Evolutionary conservation across 1,284 basidiomycete genomes (phyloP), one percentile per base, ranked within the genome.

Genomic region (Puccinia horiana): DNA sequence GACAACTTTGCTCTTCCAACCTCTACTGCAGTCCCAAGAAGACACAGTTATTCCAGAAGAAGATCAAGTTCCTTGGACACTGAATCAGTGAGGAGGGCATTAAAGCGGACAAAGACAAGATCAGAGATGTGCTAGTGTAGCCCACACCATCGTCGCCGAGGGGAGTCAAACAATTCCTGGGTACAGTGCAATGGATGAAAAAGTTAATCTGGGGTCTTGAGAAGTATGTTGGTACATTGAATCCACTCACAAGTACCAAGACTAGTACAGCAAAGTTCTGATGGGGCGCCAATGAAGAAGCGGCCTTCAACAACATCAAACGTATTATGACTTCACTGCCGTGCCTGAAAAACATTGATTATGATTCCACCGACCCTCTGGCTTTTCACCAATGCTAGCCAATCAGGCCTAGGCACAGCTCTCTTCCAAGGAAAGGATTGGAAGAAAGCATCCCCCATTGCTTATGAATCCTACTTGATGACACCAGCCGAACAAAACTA

Each of bases 271-370:
- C n/a, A 18, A 40, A 67, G 2, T 76, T 76, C 29, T 29, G 44
- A 1, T 83, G 83, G 83, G 26, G 29, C 14, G 69, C 12, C 0
- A 32, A 49, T 23, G 63, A 83, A 65, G 78, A 83, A 16, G 4
- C 11, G 6, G 77, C 72, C 1, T 84, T 90, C 69, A 83, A 88
- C 0, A 83, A 83, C 0, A 88, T 90, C 56, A 89, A 90, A 75
- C 0, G 16, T 87, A 0, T n/a, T n/a, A n/a, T n/a, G n/a, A n/a
- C n/a, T n/a, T n/a, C n/a, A n/a, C n/a, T n/a, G n/a, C n/a, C n/a
- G 87, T 16, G 87, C 87, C 0, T 85, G 84, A 0, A 87, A 87
- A 42, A 85, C 88, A 75, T 87, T 58, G 80, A 87, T 0, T 83
- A 87, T 35, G 81, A 84, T 0, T 84, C 84, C 4, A 67, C 84